phyloP scores from a whole-genome alignment of 352 stramenopile species.

The Thraustotheca clavata region DNA sequence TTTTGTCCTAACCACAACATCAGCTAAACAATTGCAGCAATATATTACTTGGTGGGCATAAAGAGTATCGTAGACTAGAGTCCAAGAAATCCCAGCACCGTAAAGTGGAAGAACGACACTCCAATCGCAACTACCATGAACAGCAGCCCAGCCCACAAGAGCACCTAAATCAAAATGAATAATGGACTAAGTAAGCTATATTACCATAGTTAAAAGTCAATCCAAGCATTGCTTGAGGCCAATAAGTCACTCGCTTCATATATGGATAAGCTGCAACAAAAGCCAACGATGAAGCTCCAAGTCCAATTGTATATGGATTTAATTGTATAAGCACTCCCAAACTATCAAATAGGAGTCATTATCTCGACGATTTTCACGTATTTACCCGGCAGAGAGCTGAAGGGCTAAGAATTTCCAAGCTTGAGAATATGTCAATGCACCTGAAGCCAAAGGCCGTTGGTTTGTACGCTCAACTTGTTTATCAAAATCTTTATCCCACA shows the following conservation, averaged over 20 bases:
- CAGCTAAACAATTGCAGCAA: not conserved
- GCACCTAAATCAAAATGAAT: no score
- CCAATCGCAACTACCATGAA: slow-evolving; percentile 76
- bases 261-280: slow-evolving; percentile 95
- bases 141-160: slow-evolving; percentile 89
- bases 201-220: slow-evolving; percentile 97
- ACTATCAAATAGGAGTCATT: no score
- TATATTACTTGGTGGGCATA: slow-evolving; percentile 93
- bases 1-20: slow-evolving; percentile 68
- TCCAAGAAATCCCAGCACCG: slow-evolving; percentile 92
- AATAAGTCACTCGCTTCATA: slow-evolving; percentile 98
- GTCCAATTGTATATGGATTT: slow-evolving; percentile 89
- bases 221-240: slow-evolving; percentile 95
- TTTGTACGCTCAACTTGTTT: slow-evolving; percentile 92
- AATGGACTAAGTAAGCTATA: not conserved
- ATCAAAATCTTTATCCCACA: slow-evolving; percentile 98
- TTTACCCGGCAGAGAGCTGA: slow-evolving; percentile 84
- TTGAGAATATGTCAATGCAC: slow-evolving; percentile 84
- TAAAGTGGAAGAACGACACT: slow-evolving; percentile 93
- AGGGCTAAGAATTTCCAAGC: slow-evolving; percentile 89
- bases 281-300: slow-evolving; percentile 89
- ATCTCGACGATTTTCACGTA: no score
- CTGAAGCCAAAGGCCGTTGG: slow-evolving; percentile 88
- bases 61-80: slow-evolving; percentile 98
- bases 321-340: slow-evolving; percentile 93